Base-by-base conservation (phyloP, 805 yeast genomes). In the Candida michaelii region DNA sequence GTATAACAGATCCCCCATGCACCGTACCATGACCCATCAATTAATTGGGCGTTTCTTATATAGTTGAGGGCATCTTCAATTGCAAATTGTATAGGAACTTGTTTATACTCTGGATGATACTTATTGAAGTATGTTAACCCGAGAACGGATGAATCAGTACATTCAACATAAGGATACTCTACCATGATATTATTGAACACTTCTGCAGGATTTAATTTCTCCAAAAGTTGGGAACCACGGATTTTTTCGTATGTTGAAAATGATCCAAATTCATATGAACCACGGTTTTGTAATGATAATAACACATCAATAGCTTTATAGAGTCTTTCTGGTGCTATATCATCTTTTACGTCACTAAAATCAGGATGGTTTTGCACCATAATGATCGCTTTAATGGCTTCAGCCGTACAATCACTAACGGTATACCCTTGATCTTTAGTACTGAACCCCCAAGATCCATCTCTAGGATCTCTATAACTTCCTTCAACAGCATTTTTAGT, bases 161-260 rank as follows among this genome's bases (percentile, higher is more conserved):
- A 93, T 63, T 93, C 99, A 15, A 95, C 97, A 58, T 93, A 93
- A 0, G 99, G 98, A 60, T 88, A 93, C 63, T 93, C 99, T 18
- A 93, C 95, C 99, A 93, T 93, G 45, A 93, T 93, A 53, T 93
- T 90, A 44, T 96, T 96, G 65, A 93, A 93, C 0, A 93, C 99
- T 60, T 93, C 99, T 1, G 99, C 99, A 0, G 99, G 98, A 52
- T 91, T 91, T 44, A 93, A 66, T 40, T 64, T 55, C 59, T 93
- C 99, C 45, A 93, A 56, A 29, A 80, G 46, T 11, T 89, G 80
- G 0, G 96, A 79, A 0, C 96, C 89, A 51, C 89, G 82, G 48
- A 88, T 91, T 40, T 70, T 74, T 58, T 93, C 99, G 62, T 93
- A 93, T 0, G 97, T 79, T 0, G 97, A 85, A 64, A 89, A 93